Conservation (phyloP, 2,329 filamentous ascomycete genomes). For the Tolypocladium capitatum region DNA sequence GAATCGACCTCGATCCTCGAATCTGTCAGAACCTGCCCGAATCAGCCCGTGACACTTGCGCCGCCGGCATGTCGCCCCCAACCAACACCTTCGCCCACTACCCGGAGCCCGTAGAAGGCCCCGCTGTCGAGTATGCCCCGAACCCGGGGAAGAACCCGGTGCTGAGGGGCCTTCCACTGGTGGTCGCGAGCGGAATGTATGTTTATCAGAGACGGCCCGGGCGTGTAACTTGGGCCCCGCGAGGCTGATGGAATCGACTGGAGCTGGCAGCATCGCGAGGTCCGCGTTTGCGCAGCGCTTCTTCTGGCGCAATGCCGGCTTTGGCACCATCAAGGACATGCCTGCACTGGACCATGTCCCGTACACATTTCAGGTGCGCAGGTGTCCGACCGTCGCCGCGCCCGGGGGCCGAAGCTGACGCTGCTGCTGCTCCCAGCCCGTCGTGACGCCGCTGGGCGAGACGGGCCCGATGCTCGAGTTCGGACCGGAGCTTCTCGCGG, state of each 20-base stretch:
- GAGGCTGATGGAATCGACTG: not conserved
- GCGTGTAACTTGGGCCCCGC: not conserved
- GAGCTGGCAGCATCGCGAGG: conserved; percentile 37
- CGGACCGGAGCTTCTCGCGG: conserved; percentile 25
- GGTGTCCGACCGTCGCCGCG: too few relatives aligned
- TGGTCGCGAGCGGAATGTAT: conserved; percentile 5
- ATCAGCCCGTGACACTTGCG: not conserved
- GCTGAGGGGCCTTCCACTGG: conserved; percentile 51
- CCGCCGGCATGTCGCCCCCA: conserved; percentile 13
- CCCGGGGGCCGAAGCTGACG: not conserved
- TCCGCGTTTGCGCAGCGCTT: conserved; percentile 47
- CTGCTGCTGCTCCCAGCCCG: conserved; percentile 27
- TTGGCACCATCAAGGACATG: conserved; percentile 33
- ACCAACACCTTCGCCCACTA: conserved; percentile 28
- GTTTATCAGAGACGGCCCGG: not conserved
- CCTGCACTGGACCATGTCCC: conserved; percentile 30
- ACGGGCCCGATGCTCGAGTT: conserved; percentile 25
- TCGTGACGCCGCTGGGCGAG: conserved; percentile 37
- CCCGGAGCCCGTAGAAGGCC: conserved; percentile 21
- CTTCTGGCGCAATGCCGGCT: conserved; percentile 58
- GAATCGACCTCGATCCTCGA: too few relatives aligned
- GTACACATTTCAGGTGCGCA: conserved; percentile 35
- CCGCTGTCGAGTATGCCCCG: conserved; percentile 22
- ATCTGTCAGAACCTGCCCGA: too few relatives aligned
- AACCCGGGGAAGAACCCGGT: conserved; percentile 49